These are phyloP conservation scores for Russula vinacea DNA, from an alignment of 768 basidiomycete genomes.

Conservation along the genomic window DNA sequence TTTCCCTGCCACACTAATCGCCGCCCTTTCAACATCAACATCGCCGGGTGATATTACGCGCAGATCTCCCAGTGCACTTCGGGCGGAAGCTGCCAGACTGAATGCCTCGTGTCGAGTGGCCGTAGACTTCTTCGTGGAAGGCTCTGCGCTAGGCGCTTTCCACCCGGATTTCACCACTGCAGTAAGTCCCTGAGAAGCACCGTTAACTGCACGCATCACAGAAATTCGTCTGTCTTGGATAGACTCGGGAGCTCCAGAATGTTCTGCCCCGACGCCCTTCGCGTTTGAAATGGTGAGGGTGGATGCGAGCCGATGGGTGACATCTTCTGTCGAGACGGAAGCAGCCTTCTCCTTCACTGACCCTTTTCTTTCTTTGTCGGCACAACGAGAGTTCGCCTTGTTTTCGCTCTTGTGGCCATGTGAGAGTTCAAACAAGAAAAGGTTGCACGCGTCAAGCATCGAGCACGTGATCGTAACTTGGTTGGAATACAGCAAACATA, in stretches of 20 bases:
- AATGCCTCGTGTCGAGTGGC: conserved; percentile 36
- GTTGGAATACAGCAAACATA: background rate
- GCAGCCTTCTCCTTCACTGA: background rate
- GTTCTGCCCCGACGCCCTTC: conserved; percentile 12
- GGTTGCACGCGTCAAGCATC: background rate
- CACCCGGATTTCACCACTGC: conserved; percentile 54
- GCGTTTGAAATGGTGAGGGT: conserved; percentile 33
- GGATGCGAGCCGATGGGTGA: conserved; percentile 32
- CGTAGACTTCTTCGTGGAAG: conserved; percentile 29
- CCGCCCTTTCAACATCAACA: conserved; percentile 72
- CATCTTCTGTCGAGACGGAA: conserved; percentile 28
- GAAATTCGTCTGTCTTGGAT: conserved; percentile 17
- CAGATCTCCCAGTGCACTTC: conserved; percentile 46
- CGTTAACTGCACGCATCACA: conserved; percentile 65
- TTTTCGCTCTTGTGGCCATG: conserved; percentile 19
- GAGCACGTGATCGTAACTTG: conserved; percentile 14
- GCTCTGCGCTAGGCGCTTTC: conserved; percentile 45
- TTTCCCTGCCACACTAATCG: conserved; percentile 63
- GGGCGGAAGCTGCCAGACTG: conserved; percentile 41
- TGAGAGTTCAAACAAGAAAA: background rate
- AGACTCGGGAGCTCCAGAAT: background rate
- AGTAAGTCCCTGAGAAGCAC: conserved; percentile 57
- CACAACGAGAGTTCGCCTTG: background rate
- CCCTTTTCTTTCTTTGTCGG: background rate
- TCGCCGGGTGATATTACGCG: conserved; percentile 46